Evolutionary conservation across 2,329 filamentous ascomycete species (phyloP).

Genomic region (Ceratocystis cacaofunesta): DNA sequence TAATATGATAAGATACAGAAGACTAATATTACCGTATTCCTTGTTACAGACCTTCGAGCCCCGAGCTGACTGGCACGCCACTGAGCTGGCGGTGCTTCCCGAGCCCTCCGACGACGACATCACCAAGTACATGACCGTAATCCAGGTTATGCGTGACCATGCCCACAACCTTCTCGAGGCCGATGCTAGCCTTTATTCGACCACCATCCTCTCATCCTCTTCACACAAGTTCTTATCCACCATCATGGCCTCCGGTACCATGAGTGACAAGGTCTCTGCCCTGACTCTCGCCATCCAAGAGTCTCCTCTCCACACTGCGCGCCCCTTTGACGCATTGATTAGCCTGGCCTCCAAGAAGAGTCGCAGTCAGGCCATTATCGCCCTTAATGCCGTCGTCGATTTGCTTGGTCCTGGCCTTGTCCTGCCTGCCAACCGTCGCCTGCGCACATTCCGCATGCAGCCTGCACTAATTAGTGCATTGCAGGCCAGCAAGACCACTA

Average conservation of each 20-base stretch:
- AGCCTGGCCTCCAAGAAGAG: constrained; percentile 81
- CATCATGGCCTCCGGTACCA: constrained; percentile 90
- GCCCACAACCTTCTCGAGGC: constrained; percentile 60
- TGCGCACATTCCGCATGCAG: constrained; percentile 67
- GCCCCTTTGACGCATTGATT: constrained; percentile 74
- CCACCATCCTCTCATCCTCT: constrained; percentile 62
- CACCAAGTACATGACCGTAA: constrained; percentile 29
- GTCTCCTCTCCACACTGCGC: constrained; percentile 83
- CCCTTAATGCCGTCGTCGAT: constrained; percentile 88
- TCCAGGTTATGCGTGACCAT: constrained; percentile 47
- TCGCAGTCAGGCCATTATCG: constrained; percentile 79
- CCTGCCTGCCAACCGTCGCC: constrained; percentile 65
- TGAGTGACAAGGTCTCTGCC: constrained; percentile 93
- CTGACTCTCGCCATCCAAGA: constrained; percentile 90
- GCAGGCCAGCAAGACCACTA: constrained; percentile 39
- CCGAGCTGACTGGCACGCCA: constrained; percentile 42
- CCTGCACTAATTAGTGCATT: constrained; percentile 59
- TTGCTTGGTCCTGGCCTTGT: constrained; percentile 78
- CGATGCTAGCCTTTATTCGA: constrained; percentile 62
- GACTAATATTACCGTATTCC: constrained; percentile 22
- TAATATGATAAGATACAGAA: constrained; percentile 19
- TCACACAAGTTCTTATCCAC: constrained; percentile 93
- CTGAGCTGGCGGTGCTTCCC: constrained; percentile 31
- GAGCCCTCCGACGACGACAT: constrained; percentile 31
- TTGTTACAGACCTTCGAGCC: constrained; percentile 38